These are phyloP conservation scores for Tuber umbilicatum DNA, from an alignment of 495 filamentous ascomycete species.

Conservation along the genomic window DNA sequence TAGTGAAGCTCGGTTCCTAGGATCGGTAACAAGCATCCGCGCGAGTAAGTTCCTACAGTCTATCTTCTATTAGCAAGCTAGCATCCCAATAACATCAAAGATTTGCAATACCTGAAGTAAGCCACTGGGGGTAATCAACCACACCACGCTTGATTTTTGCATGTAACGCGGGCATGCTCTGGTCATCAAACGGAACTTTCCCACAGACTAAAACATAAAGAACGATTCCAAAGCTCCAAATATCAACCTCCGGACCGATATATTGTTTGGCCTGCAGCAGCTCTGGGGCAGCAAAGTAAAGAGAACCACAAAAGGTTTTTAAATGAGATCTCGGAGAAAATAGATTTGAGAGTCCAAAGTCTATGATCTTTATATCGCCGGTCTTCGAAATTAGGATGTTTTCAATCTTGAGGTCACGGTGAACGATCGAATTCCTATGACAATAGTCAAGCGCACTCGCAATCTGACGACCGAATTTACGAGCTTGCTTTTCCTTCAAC, in stretches of 20 bases:
- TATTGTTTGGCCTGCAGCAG: constrained; percentile 90
- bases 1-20: constrained; percentile 75
- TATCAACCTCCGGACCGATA: constrained; percentile 91
- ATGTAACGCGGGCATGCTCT: constrained; percentile 97
- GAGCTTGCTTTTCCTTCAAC: constrained; percentile 95
- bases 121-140: constrained; percentile 92
- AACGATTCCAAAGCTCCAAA: constrained; percentile 99
- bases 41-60: constrained; percentile 93
- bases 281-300: constrained; percentile 97
- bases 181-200: constrained; percentile 97
- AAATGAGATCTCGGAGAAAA: constrained; percentile 81
- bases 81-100: constrained; percentile 19
- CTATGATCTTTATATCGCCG: constrained; percentile 99
- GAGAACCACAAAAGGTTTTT: constrained; percentile 95
- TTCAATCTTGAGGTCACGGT: constrained; percentile 96
- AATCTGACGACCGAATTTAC: constrained; percentile 96
- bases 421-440: constrained; percentile 97
- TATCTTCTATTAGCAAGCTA: constrained; percentile 40
- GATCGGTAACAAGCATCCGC: constrained; percentile 94
- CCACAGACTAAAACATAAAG: constrained; percentile 96
- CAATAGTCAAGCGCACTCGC: constrained; percentile 98
- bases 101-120: constrained; percentile 61
- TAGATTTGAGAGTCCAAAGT: constrained; percentile 95
- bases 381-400: constrained; percentile 99
- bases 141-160: constrained; percentile 97